These are phyloP conservation scores for Acephala macrosclerotiorum DNA, from an alignment of 2,329 filamentous ascomycete species.

Conservation along the genomic window DNA sequence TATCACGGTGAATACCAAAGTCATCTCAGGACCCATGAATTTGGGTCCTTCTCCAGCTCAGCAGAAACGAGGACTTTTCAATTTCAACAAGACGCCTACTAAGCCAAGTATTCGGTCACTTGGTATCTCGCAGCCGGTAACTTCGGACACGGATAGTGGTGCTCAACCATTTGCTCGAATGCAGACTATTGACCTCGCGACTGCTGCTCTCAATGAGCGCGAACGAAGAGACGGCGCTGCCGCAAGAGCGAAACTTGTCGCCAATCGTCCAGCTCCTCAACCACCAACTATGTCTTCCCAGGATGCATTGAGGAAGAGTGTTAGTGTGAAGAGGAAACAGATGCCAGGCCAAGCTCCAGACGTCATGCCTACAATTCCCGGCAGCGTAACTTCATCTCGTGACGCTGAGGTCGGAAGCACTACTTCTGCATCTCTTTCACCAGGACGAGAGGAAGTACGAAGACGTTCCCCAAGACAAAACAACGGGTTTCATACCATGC, in stretches of 20 bases:
- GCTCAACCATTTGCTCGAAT: conserved; percentile 39
- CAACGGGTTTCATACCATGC: conserved; percentile 30
- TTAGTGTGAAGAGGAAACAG: conserved; percentile 35
- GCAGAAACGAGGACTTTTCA: conserved; percentile 39
- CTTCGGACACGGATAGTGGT: conserved; percentile 18
- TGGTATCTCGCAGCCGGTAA: conserved; percentile 43
- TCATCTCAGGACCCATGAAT: conserved; percentile 10
- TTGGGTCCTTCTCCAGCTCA: conserved; percentile 16
- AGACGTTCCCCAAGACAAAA: conserved; percentile 41
- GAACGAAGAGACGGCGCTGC: conserved; percentile 38
- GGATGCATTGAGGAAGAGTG: conserved; percentile 34
- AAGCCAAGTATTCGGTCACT: conserved; percentile 39
- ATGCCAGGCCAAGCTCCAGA: conserved; percentile 18
- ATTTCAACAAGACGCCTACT: conserved; percentile 32
- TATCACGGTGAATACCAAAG: conserved; percentile 9
- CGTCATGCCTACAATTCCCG: conserved; percentile 32
- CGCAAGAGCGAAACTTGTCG: conserved; percentile 35
- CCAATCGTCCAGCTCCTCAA: conserved; percentile 34
- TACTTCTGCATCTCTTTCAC: conserved; percentile 43
- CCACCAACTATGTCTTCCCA: conserved; percentile 32
- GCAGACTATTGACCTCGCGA: conserved; percentile 43
- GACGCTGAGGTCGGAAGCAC: conserved; percentile 36
- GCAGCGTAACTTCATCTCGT: conserved; percentile 27
- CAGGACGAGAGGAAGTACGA: conserved; percentile 42
- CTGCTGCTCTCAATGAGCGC: conserved; percentile 42